Base-by-base conservation (phyloP, 2,329 filamentous ascomycete genomes). In the Onygena corvina region DNA sequence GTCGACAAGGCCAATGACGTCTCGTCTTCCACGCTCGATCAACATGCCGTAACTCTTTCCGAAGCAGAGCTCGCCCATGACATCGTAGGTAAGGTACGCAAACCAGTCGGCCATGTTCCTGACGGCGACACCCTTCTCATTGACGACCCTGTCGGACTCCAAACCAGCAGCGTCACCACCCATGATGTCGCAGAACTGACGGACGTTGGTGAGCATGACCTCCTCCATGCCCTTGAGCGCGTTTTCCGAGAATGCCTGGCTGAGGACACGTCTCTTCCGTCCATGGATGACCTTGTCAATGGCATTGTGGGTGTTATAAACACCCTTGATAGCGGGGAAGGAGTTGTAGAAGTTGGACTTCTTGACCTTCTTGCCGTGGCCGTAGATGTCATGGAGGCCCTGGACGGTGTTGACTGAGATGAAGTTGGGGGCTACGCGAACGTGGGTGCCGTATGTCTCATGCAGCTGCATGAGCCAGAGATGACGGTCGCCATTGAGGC, bases 351-450 rank as follows among this genome's bases (percentile, higher is more conserved):
- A 59, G 44, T 58, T 34, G 18, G 57, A 58, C 49, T 62, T 65
- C 29, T 56, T 51, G 29, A 66, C 59, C 16, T 60, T 57, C 11
- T 58, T 57, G 3, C 53, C 48, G 1, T 58, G 57, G 35, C 54
- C 54, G 30, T 58, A 56, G 53, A 84, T 81, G 14, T 79, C 75
- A 61, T 79, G 79, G 52, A 86, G 70, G 0, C 84, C 82, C 9
- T 75, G 75, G 53, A 76, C 76, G 50, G 79, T 81, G 72, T 92
- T 90, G 69, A 93, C 79, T 1, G 82, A 86, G 35, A 94, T 70
- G 53, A 78, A 79, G 64, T 87, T 87, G 40, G 86, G 86, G 0
- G 84, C 84, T 56, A 83, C 85, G 20, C 86, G 83, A 14, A 90
- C 83, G 46, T 80, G 64, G 14, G 72, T 69, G 8, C 54, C 77